Percentiles rank a stretch among this genome's conserved stretches.
Conservation (phyloP, 306 rosid species). For the Gillenia trifoliata region DNA sequence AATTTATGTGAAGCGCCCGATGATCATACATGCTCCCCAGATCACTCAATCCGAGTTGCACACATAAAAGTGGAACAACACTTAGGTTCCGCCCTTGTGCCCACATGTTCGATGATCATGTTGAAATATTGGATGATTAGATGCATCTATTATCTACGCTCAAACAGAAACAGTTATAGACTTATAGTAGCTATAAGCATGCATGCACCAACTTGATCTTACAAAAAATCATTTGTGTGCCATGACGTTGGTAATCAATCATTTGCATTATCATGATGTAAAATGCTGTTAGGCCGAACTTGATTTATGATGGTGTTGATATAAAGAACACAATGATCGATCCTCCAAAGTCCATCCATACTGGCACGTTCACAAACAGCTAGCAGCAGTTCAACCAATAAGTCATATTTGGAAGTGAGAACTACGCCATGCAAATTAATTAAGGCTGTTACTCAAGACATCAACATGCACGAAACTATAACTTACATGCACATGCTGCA, state of each 20-base stretch:
- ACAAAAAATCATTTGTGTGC: too few species aligned
- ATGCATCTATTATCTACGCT: neutral
- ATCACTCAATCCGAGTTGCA: too few species aligned
- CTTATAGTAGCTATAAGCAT: neutral
- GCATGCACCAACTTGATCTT: neutral
- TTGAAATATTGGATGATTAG: neutral
- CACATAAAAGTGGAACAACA: too few species aligned
- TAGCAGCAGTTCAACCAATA: neutral
- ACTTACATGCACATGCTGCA: too few species aligned
- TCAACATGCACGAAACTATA: too few species aligned
- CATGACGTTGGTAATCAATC: neutral
- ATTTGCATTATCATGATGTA: neutral
- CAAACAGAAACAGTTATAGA: neutral
- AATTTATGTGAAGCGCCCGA: too few species aligned
- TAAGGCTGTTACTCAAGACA: too few species aligned
- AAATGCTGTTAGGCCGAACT: slow-evolving; percentile 1
- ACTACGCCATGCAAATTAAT: too few species aligned
- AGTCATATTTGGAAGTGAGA: neutral
- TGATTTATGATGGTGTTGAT: neutral
- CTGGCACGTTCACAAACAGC: slow-evolving; percentile 1
- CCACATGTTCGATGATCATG: too few species aligned
- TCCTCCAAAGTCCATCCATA: neutral
- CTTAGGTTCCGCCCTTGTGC: too few species aligned
- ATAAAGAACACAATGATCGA: slow-evolving; percentile 9
- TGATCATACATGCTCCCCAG: too few species aligned